Evolutionary conservation across 1,139 yeast species (phyloP).

Genomic region (Diutina sp.): DNA sequence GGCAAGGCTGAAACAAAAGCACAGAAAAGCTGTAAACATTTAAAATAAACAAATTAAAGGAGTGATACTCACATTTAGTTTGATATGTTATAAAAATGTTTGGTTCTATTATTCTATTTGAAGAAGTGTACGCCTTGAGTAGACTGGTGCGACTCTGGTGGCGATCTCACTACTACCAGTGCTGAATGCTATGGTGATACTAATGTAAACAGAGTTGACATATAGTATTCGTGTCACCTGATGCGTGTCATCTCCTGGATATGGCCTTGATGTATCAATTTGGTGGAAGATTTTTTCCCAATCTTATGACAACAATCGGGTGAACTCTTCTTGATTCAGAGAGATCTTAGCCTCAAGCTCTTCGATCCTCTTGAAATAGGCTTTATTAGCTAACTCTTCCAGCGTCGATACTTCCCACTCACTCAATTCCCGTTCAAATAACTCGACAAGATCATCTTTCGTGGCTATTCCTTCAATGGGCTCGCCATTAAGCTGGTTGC

Average conservation of each 20-base stretch:
- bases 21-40: not conserved
- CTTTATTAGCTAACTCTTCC: slow-evolving; percentile 13
- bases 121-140: no score
- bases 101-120: not conserved
- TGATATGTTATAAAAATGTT: not conserved
- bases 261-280: not conserved
- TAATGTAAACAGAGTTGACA: no score
- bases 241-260: no score
- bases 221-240: no score
- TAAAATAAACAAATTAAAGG: not conserved
- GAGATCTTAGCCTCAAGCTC: slow-evolving; percentile 10
- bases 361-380: slow-evolving; percentile 11
- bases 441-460: slow-evolving; percentile 6
- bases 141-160: no score
- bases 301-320: not conserved
- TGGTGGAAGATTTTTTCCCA: not conserved
- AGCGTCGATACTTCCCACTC: slow-evolving; percentile 9
- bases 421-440: slow-evolving; percentile 10
- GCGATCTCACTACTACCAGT: no score
- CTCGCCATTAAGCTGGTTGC: slow-evolving; percentile 9
- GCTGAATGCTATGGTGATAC: no score
- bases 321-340: slow-evolving; percentile 4
- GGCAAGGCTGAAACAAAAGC: not conserved
- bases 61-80: not conserved
- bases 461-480: slow-evolving; percentile 8